Percentiles rank a stretch among this genome's conserved stretches.
These are phyloP conservation scores for Dacryopinax primogenitus DNA, from an alignment of 768 basidiomycete genomes.

Conservation along the genomic window DNA sequence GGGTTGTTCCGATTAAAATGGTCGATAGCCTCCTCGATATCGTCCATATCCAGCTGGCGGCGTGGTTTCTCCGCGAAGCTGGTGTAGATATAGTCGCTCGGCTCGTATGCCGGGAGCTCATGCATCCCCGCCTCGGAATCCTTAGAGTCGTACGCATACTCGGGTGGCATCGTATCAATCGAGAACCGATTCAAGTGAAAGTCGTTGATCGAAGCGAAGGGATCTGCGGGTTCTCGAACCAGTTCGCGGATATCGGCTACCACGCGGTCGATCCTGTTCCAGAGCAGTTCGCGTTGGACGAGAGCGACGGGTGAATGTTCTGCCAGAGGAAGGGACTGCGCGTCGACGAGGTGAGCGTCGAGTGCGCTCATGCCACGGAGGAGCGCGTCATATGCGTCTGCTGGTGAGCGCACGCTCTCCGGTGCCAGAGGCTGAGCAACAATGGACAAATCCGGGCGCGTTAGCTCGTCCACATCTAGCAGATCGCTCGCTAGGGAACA, in stretches of 20 bases:
- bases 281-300: constrained; percentile 54
- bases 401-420: constrained; percentile 18
- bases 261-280: constrained; percentile 61
- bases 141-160: constrained; percentile 16
- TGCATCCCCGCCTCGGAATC: background rate
- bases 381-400: constrained; percentile 46
- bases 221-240: constrained; percentile 47
- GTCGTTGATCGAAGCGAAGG: background rate
- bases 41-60: constrained; percentile 56
- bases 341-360: constrained; percentile 43
- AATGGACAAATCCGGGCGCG: constrained; percentile 17
- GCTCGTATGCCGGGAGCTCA: constrained; percentile 16
- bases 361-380: constrained; percentile 56
- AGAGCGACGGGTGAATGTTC: constrained; percentile 22
- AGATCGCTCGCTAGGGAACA: constrained; percentile 58
- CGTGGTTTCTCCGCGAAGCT: constrained; percentile 60
- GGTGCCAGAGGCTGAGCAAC: constrained; percentile 19
- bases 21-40: constrained; percentile 78
- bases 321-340: constrained; percentile 36
- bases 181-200: constrained; percentile 1
- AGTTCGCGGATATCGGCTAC: constrained; percentile 55
- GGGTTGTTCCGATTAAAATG: constrained; percentile 74
- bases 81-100: constrained; percentile 11
- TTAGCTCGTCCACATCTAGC: constrained; percentile 40
- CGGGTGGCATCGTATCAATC: background rate